Evolutionary conservation across 805 yeast species (phyloP), one percentile per base, ranked within the genome.

Genomic region (Lipomyces anomalus): DNA sequence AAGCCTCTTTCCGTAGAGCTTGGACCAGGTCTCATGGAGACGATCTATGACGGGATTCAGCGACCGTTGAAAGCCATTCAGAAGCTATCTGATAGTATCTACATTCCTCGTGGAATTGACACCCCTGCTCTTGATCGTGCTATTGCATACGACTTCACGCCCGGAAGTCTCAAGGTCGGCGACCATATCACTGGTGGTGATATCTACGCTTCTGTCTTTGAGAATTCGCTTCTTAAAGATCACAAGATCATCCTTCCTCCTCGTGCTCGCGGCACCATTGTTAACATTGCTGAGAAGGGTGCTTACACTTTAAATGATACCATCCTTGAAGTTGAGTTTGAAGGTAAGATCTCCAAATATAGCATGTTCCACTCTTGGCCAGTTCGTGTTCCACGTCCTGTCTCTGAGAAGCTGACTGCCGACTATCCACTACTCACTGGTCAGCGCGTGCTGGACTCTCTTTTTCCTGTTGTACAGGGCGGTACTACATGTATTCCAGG

Each of bases 401-500:
- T 90, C 39, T 84, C 97, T 42, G 94, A 88, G 68, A 88, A 90
- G 66, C 71, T 87, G 53, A 72, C 95, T 50, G 97, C 98, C 35
- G 92, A 90, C 69, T 79, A 84, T 68, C 99, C 99, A 42, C 76
- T 92, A 59, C 77, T 92, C 61, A 92, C 99, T 17, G 99, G 99
- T 62, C 99, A 92, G 75, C 85, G 99, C 77, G 99, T 92, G 42
- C 75, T 92, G 67, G 99, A 92, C 70, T 82, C 98, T 24, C 77
- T 92, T 56, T 92, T 92, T 78, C 99, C 99, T 39, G 84, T 95
- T 79, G 99, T 92, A 60, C 98, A 92, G 75, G 99, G 99, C 73
- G 99, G 99, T 74, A 92, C 99, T 33, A 92, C 99, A 29, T 94
- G 98, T 83, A 92, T 92, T 67, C 99, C 99, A 38, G 99, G 99